Evolutionary conservation across 1,139 yeast species (phyloP).

Genomic region (Tardiomyces depauwii): DNA sequence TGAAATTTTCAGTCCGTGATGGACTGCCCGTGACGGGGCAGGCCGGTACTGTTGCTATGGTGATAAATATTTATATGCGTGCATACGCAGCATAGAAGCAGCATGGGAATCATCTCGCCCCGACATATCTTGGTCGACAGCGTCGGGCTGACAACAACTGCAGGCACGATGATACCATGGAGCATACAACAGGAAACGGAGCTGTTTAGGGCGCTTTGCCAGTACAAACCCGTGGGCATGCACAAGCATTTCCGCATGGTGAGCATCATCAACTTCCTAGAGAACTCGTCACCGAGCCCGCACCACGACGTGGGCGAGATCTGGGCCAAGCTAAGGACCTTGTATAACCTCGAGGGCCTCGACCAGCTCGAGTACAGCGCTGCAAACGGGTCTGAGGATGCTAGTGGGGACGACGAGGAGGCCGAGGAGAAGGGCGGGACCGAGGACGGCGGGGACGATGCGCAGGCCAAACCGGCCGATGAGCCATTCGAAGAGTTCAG

Average conservation of each 20-base stretch:
- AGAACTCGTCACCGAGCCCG: slow-evolving; percentile 20
- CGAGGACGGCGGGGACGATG: slow-evolving; percentile 14
- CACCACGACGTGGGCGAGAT: slow-evolving; percentile 29
- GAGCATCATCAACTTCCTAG: slow-evolving; percentile 42
- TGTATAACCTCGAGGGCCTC: slow-evolving; percentile 43
- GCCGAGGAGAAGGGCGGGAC: slow-evolving; percentile 7
- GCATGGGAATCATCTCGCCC: too few relatives aligned
- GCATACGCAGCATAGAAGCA: too few relatives aligned
- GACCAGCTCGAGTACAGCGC: slow-evolving; percentile 14
- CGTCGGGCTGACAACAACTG: not conserved
- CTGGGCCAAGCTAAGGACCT: slow-evolving; percentile 42
- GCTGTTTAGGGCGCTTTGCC: slow-evolving; percentile 55
- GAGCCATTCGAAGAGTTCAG: slow-evolving; percentile 25
- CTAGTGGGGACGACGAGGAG: slow-evolving; percentile 9
- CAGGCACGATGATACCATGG: slow-evolving; percentile 31
- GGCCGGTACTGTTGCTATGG: too few relatives aligned
- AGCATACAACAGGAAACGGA: slow-evolving; percentile 52
- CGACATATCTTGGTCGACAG: too few relatives aligned
- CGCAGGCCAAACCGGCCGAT: slow-evolving; percentile 7
- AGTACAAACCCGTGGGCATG: slow-evolving; percentile 55
- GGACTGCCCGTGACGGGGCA: too few relatives aligned
- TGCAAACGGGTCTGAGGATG: slow-evolving; percentile 6
- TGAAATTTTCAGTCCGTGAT: too few relatives aligned
- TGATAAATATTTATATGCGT: too few relatives aligned
- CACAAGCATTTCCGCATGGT: slow-evolving; percentile 51